Evolutionary conservation across 2,329 filamentous ascomycete species (phyloP).

Genomic region (Cercospora sesami): DNA sequence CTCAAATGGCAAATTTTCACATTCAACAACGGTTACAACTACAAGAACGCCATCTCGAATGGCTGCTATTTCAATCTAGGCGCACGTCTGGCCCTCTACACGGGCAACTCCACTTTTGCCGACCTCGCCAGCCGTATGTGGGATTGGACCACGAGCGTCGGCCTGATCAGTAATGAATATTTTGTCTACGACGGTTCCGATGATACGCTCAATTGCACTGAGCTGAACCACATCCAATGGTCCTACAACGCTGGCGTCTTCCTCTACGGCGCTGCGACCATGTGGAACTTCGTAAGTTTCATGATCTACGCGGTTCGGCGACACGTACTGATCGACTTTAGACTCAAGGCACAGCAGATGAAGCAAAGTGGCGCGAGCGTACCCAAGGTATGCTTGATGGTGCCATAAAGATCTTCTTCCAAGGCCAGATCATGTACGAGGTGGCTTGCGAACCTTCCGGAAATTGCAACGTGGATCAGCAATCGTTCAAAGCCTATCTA

Average conservation of each 20-base stretch:
- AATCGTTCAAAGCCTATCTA: conserved; percentile 52
- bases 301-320: background rate
- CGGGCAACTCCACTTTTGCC: conserved; percentile 56
- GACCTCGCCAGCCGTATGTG: conserved; percentile 58
- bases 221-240: conserved; percentile 50
- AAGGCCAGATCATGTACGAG: conserved; percentile 47
- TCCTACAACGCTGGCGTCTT: conserved; percentile 51
- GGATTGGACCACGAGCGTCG: conserved; percentile 46
- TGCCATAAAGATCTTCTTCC: conserved; percentile 44
- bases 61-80: conserved; percentile 55
- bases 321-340: conserved; percentile 13
- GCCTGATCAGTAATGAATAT: conserved; percentile 55
- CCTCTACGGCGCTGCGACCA: conserved; percentile 48
- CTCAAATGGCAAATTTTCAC: conserved; percentile 42
- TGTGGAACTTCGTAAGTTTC: conserved; percentile 48
- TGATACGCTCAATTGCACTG: conserved; percentile 46
- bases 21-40: conserved; percentile 54
- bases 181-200: conserved; percentile 51
- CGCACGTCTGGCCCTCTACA: conserved; percentile 45
- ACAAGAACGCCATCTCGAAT: conserved; percentile 53
- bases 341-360: conserved; percentile 28
- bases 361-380: conserved; percentile 29
- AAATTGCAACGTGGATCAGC: conserved; percentile 49
- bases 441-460: conserved; percentile 46
- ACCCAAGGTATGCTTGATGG: conserved; percentile 32